A percentile compares a stretch with the other conserved stretches of the same genome.
These are phyloP conservation scores for Colletotrichum liaoningense DNA, from an alignment of 2,329 filamentous ascomycete species.

Conservation along the genomic window DNA sequence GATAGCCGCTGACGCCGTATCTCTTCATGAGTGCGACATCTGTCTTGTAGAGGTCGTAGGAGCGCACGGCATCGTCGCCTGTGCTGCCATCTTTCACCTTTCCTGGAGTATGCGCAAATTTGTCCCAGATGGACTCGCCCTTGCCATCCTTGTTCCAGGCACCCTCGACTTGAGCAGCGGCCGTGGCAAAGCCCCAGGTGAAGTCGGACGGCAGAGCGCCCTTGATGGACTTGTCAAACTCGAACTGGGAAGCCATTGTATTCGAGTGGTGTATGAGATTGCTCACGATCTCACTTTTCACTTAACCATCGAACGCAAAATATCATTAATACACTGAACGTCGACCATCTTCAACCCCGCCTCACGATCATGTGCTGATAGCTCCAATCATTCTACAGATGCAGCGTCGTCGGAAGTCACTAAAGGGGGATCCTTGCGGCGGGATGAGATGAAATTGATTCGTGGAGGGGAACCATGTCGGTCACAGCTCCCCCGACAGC, in stretches of 20 bases:
- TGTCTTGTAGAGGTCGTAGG: slow-evolving; percentile 56
- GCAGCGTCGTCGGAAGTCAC: background rate
- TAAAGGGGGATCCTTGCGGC: slow-evolving; percentile 10
- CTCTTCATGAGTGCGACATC: slow-evolving; percentile 71
- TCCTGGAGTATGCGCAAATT: slow-evolving; percentile 50
- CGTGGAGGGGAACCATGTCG: slow-evolving; percentile 13
- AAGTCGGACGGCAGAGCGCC: slow-evolving; percentile 48
- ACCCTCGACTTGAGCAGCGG: slow-evolving; percentile 54
- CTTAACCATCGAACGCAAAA: background rate
- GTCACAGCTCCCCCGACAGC: slow-evolving; percentile 21
- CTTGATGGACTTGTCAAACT: slow-evolving; percentile 42
- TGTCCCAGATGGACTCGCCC: slow-evolving; percentile 55
- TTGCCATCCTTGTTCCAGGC: slow-evolving; percentile 55
- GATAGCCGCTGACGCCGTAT: slow-evolving; percentile 69
- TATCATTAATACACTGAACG: background rate
- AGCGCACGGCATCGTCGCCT: slow-evolving; percentile 50
- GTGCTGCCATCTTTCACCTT: slow-evolving; percentile 53
- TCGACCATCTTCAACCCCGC: slow-evolving; percentile 3
- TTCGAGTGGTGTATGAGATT: background rate
- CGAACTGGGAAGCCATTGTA: slow-evolving; percentile 33
- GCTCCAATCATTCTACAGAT: background rate
- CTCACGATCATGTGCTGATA: slow-evolving; percentile 15
- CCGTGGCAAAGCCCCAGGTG: slow-evolving; percentile 54
- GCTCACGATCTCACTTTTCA: background rate
- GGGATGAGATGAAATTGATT: slow-evolving; percentile 28